Base-by-base conservation (phyloP, 306 rosid genomes). In the Astragalus membranaceus region DNA sequence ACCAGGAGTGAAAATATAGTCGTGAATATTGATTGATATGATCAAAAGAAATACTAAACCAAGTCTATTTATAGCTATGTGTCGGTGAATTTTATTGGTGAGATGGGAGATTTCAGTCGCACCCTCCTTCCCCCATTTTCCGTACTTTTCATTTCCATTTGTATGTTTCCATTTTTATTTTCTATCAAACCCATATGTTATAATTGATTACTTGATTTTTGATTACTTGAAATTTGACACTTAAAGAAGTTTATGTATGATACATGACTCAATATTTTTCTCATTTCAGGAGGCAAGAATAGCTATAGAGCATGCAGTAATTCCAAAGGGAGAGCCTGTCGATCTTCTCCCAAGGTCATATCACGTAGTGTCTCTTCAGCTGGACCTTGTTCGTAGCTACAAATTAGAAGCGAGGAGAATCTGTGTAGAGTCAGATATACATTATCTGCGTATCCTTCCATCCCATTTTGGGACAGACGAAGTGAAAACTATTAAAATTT, bases 311-410 rank as follows among this genome's bases (percentile, higher is more conserved):
- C 86, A 86, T 55, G 58, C 64, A 23, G 97, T 91, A 46, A 87
- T 91, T 64, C 92, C 88, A n/a, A 94, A 80, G 74, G 91, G 85
- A 55, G 96, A 90, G 70, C 61, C 88, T 4, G 88, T 80, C 55
- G 95, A 94, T 58, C 91, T 91, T 52, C 88, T 91, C 52, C 97
- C 97, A 14, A 84, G 99, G 68, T 75, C 92, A 65, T 39, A 89
- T 51, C 79, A 64, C 51, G 81, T 87, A 62, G 62, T 84, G 42
- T 75, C 91, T 47, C 81, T 85, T 76, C 99, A 87, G 88, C 72
- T 84, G 5, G 86, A 85, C 36, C 88, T 94, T 75, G 80, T 86
- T 36, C 84, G 81, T n/a, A 83, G 82, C 57, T 94, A 88, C 87
- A 87, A 83, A 52, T 79, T 90, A 29, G 84, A 83, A 65, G 85